phyloP scores from a whole-genome alignment of 1,284 basidiomycete species.

The Fomes fomentarius region DNA sequence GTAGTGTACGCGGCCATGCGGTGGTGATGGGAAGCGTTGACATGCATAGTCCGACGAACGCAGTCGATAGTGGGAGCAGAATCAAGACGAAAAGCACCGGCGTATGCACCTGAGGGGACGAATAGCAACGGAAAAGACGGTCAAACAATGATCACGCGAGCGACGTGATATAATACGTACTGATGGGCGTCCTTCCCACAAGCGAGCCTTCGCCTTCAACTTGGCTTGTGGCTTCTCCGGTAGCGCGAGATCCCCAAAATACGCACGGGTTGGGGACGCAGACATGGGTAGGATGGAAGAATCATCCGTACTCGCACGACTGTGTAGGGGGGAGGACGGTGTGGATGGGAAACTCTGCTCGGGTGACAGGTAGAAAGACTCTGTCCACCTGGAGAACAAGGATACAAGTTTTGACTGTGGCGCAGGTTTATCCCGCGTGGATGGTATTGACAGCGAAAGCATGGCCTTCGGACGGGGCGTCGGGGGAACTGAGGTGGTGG shows the following conservation, averaged over 20 bases:
- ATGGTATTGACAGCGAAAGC: slow-evolving; percentile 51
- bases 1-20: slow-evolving; percentile 73
- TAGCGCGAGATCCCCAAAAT: slow-evolving; percentile 49
- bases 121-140: slow-evolving; percentile 6
- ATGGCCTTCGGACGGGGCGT: slow-evolving; percentile 18
- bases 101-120: slow-evolving; percentile 51
- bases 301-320: slow-evolving; percentile 51
- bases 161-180: slow-evolving; percentile 40
- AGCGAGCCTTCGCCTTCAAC: slow-evolving; percentile 34
- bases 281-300: slow-evolving; percentile 69
- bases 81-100: slow-evolving; percentile 69
- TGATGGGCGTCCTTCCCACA: slow-evolving; percentile 48
- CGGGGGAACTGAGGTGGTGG: slow-evolving; percentile 30
- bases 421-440: slow-evolving; percentile 2
- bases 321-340: slow-evolving; percentile 51
- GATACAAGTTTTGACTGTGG: slow-evolving; percentile 33
- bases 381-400: slow-evolving; percentile 52
- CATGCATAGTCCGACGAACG: slow-evolving; percentile 51
- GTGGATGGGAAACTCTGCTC: slow-evolving; percentile 36
- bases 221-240: slow-evolving; percentile 43
- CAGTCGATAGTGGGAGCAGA: slow-evolving; percentile 66
- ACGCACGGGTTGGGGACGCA: slow-evolving; percentile 53
- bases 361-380: slow-evolving; percentile 49
- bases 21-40: slow-evolving; percentile 72
- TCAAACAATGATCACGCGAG: slow-evolving; percentile 29